Conservation (phyloP, 495 filamentous ascomycete species). For the Copromyces sp. region DNA sequence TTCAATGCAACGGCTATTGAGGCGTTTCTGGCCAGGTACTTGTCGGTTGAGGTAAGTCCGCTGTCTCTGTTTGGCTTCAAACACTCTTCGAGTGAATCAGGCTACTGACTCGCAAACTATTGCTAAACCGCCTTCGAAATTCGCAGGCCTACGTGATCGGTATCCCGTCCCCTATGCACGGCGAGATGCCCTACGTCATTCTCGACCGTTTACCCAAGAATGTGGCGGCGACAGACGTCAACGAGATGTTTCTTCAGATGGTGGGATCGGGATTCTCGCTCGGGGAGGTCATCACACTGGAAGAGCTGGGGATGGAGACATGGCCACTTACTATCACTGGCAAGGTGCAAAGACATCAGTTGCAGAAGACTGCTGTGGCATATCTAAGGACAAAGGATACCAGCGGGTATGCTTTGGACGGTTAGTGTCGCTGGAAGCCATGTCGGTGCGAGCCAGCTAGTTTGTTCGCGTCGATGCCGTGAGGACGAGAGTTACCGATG, state of each 20-base stretch:
- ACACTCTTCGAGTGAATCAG: not conserved
- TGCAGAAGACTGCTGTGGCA: not conserved
- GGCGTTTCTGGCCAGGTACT: not conserved
- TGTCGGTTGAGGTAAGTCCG: not conserved
- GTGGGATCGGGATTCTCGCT: not conserved
- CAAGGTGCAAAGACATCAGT: not conserved
- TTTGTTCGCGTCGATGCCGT: not conserved
- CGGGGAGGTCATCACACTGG: not conserved
- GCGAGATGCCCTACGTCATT: not conserved
- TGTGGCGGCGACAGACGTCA: not conserved
- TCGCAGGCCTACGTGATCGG: not conserved
- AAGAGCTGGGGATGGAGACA: not conserved
- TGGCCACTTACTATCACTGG: not conserved
- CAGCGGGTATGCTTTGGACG: not conserved
- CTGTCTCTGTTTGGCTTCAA: not conserved
- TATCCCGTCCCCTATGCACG: not conserved
- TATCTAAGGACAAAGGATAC: not conserved
- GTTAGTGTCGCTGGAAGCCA: not conserved
- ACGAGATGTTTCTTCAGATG: not conserved
- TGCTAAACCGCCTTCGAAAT: not conserved
- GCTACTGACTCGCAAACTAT: not conserved
- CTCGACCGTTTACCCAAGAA: not conserved
- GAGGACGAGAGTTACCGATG: not conserved
- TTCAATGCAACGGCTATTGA: not conserved
- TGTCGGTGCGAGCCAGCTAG: not conserved